phyloP scores from a whole-genome alignment of 106 monocot species.

The Phalaenopsis equestris region DNA sequence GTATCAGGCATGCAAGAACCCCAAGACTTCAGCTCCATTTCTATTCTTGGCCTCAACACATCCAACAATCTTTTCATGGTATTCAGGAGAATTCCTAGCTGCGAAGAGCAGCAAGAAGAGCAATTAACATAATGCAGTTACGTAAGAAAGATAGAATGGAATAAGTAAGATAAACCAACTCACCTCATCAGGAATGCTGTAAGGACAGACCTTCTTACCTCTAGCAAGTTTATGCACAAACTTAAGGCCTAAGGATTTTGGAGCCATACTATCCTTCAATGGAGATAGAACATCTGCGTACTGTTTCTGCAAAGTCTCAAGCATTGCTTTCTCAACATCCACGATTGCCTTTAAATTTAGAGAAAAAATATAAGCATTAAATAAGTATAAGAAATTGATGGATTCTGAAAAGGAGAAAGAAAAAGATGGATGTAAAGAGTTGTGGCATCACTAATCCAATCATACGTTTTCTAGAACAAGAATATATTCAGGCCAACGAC shows the following conservation, averaged over 20 bases:
- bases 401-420: background rate
- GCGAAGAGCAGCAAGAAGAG: background rate
- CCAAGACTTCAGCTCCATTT: conserved; percentile 84
- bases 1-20: conserved; percentile 77
- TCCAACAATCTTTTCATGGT: conserved; percentile 92
- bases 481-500: conserved; percentile 96
- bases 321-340: conserved; percentile 85
- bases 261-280: conserved; percentile 71
- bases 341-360: conserved; percentile 71
- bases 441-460: too few relatives aligned
- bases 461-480: conserved; percentile 82
- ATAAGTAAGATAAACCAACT: background rate
- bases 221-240: conserved; percentile 90
- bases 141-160: too few relatives aligned
- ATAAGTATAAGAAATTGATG: background rate
- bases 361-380: background rate
- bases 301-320: conserved; percentile 82
- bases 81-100: conserved; percentile 89
- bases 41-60: conserved; percentile 72
- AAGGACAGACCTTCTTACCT: conserved; percentile 54
- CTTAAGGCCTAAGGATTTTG: conserved; percentile 91
- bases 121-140: background rate
- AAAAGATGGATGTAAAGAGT: background rate
- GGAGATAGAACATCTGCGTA: conserved; percentile 84
- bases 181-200: conserved; percentile 77